Base-by-base conservation (phyloP, 1,284 basidiomycete genomes). In the Ustilago esculenta region DNA sequence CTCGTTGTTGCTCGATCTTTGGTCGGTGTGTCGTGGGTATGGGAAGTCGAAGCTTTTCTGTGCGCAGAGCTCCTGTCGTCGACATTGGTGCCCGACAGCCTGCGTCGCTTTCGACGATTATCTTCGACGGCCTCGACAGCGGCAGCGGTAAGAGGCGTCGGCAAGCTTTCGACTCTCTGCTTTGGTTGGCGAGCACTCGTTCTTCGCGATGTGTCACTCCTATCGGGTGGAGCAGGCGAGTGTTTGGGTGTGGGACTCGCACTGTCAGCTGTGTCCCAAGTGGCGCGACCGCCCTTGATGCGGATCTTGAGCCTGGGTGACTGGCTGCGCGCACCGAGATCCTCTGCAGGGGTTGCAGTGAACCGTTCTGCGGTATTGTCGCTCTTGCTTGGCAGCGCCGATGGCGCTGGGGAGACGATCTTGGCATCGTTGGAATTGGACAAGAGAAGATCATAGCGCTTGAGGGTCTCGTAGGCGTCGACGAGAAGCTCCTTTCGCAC, bases 381-480 rank as follows among this genome's bases (percentile, higher is more conserved):
- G 6, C 21, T 11, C 42, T 47, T 65, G 40, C 25, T 47, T 9
- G 47, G 6, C 42, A 50, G 24, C 18, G 43, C 17, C 10, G 54
- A 30, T 5, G 54, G 50, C 2, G 27, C 63, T 3, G 63, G 51
- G 15, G 63, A 65, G 3, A 46, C 44, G 3, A 23, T 20, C 43
- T 65, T 58, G 12, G 33, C 45, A 11, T 59, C 45, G 30, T 23
- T 47, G 1, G 60, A 48, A 15, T 33, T 58, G 18, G 59, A 56
- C 5, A 76, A 47, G 18, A 76, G 35, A 14, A 73, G 47, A 29
- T 76, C 74, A 34, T 76, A 76, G 7, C 74, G 49, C 37, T 64
- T 56, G 43, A 76, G 40, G 5, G 65, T 72, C 11, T 73, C 74
- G 20, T 49, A 45, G 0, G 72, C 69, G 35, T 76, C 74, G n/a